Evolutionary conservation across 2,329 filamentous ascomycete genomes (phyloP).

Genomic region (Verticillium tricorpus): DNA sequence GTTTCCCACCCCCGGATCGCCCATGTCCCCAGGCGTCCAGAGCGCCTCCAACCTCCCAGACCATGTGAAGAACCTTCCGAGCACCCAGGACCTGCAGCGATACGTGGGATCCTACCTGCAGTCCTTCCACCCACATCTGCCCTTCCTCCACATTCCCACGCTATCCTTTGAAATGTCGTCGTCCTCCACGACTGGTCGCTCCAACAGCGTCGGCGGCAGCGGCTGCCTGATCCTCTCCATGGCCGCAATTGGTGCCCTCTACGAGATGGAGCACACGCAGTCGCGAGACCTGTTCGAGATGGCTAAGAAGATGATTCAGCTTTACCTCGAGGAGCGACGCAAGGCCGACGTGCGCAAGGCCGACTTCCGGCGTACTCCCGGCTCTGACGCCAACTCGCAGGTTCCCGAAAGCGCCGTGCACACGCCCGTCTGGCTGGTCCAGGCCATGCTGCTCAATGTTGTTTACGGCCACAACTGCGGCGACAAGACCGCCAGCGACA

Average conservation of each 20-base stretch:
- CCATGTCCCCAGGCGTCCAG: constrained; percentile 48
- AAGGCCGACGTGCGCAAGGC: constrained; percentile 74
- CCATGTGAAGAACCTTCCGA: constrained; percentile 62
- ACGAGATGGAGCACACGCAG: constrained; percentile 75
- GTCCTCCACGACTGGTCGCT: constrained; percentile 25
- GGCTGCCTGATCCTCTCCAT: constrained; percentile 85
- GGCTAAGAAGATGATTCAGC: constrained; percentile 90
- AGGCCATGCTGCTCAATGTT: constrained; percentile 94
- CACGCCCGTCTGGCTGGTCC: constrained; percentile 90
- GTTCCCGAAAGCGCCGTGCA: constrained; percentile 59
- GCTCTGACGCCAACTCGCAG: constrained; percentile 42
- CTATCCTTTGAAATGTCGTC: constrained; percentile 81
- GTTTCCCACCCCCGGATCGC: constrained; percentile 50
- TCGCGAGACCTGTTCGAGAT: constrained; percentile 87
- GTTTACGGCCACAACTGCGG: constrained; percentile 94
- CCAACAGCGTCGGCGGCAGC: constrained; percentile 55
- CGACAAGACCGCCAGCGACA: constrained; percentile 85
- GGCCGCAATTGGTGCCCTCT: constrained; percentile 70
- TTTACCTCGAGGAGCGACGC: constrained; percentile 86
- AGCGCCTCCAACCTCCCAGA: constrained; percentile 41
- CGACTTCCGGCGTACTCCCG: constrained; percentile 48
- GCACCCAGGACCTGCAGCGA: constrained; percentile 79
- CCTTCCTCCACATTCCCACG: constrained; percentile 90
- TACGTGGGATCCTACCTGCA: constrained; percentile 87
- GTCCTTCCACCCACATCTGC: constrained; percentile 90